Evolutionary conservation across 176 grass and related monocot genomes (phyloP).

Genomic region (maize (Zea mays)): Zm-B73-REFERENCE-NAM-5.0 NC_050098.1:55664501-55665000

Average conservation of each 20-base stretch:
- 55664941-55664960: too few relatives aligned
- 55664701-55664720: neutral
- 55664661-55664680: neutral
- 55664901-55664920: too few relatives aligned
- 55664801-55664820: too few relatives aligned
- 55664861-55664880: too few relatives aligned
- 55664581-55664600: slow-evolving; percentile 6
- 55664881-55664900: too few relatives aligned
- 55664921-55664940: too few relatives aligned
- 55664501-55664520: slow-evolving; percentile 10
- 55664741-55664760: neutral
- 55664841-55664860: too few relatives aligned
- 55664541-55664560: slow-evolving; percentile 18
- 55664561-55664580: neutral
- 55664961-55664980: too few relatives aligned
- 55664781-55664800: too few relatives aligned
- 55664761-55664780: neutral
- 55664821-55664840: too few relatives aligned
- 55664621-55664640: neutral
- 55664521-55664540: neutral
- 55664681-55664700: neutral
- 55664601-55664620: neutral
- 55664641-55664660: neutral
- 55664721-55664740: neutral
- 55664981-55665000: too few relatives aligned